phyloP scores from a whole-genome alignment of 306 rosid species.

The Medicago arabica region DNA sequence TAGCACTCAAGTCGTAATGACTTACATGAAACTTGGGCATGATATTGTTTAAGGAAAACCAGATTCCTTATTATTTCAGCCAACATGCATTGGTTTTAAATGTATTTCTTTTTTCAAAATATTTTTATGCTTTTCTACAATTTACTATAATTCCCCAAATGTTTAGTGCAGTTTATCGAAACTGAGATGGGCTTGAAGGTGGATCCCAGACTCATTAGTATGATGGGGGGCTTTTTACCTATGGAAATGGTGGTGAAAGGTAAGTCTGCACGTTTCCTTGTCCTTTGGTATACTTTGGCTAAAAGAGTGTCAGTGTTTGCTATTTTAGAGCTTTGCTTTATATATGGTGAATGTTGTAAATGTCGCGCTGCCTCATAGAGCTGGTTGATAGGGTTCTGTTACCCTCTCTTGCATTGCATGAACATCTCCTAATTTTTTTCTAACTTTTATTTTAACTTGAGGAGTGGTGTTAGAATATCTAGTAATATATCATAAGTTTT shows the following conservation, averaged over 20 bases:
- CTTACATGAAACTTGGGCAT: neutral
- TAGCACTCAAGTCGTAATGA: neutral
- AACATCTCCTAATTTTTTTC: no score
- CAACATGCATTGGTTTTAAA: slow-evolving; percentile 5
- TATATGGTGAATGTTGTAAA: no score
- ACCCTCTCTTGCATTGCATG: no score
- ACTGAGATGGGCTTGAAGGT: slow-evolving; percentile 63
- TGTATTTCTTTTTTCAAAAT: slow-evolving; percentile 20
- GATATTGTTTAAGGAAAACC: neutral
- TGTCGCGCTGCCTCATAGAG: no score
- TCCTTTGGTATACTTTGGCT: slow-evolving; percentile 38
- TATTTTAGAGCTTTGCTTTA: neutral
- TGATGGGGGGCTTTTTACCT: slow-evolving; percentile 75
- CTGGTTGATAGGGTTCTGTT: no score
- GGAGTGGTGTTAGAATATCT: neutral
- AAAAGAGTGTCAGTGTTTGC: slow-evolving; percentile 22
- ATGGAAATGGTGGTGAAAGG: slow-evolving; percentile 94
- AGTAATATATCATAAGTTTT: no score
- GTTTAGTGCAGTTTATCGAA: slow-evolving; percentile 76
- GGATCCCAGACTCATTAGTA: slow-evolving; percentile 40
- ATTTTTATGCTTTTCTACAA: slow-evolving; percentile 28
- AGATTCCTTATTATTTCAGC: neutral
- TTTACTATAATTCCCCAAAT: slow-evolving; percentile 8
- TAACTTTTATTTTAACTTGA: neutral
- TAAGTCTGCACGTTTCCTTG: slow-evolving; percentile 39